These are phyloP conservation scores for Taphrina confusa DNA, from an alignment of 1,139 yeast species.

Conservation along the genomic window DNA sequence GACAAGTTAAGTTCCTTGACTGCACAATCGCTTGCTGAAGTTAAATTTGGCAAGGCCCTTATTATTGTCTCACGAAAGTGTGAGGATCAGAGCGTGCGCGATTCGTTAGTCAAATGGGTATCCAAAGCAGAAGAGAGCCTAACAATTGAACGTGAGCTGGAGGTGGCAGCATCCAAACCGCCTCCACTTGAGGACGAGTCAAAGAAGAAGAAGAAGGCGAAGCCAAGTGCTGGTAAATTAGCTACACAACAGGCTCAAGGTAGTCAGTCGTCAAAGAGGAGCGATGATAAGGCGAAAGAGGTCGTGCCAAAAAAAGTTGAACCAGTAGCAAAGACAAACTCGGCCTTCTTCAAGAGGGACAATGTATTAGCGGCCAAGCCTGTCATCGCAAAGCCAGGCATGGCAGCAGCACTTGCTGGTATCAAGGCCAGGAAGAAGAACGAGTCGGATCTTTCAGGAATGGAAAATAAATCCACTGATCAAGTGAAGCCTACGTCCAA, in stretches of 20 bases:
- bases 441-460: not conserved
- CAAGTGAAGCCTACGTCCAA: not conserved
- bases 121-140: conserved; percentile 21
- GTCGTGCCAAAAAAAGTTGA: conserved; percentile 1
- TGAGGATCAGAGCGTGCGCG: conserved; percentile 15
- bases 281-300: conserved; percentile 13
- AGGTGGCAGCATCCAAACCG: conserved; percentile 12
- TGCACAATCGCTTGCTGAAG: conserved; percentile 21
- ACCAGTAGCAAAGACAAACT: conserved; percentile 26
- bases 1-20: conserved; percentile 16
- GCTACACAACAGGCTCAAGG: not conserved
- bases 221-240: not conserved
- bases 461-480: not conserved
- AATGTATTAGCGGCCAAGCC: conserved; percentile 8
- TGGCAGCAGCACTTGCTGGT: conserved; percentile 30
- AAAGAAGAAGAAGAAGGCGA: conserved; percentile 20
- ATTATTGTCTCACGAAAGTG: conserved; percentile 26
- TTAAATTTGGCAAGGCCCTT: conserved; percentile 30
- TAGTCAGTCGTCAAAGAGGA: not conserved
- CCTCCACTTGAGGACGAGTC: conserved; percentile 16
- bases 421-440: conserved; percentile 30
- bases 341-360: conserved; percentile 29
- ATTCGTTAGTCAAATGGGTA: conserved; percentile 2
- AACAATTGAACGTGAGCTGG: conserved; percentile 14
- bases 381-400: conserved; percentile 10